Evolutionary conservation across 2,329 filamentous ascomycete species (phyloP), one percentile per base, ranked within the genome.

Genomic region (Aspergillus sp.): DNA sequence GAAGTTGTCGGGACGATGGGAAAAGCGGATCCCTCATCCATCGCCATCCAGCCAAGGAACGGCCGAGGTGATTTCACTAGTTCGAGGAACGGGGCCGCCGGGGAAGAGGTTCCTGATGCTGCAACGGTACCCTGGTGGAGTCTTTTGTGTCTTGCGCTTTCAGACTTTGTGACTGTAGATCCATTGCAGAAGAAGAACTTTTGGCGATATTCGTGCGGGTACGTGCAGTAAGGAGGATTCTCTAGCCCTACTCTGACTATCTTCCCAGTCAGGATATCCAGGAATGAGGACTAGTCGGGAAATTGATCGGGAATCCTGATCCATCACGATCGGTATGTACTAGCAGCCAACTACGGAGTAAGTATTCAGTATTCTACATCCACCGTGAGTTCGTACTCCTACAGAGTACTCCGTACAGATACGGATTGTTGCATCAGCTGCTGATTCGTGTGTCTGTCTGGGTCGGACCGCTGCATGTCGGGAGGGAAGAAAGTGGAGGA

Each of bases 391-490:
- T n/a, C 11, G 11, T 32, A 32, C 11, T 12, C 33, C n/a, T 34
- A 34, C 33, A 12, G 11, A 12, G 7, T 34, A 11, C 33, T 34
- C n/a, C 33, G 19, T 34, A 13, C 35, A 37, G 35, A 28, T 10
- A 7, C 7, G 3, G 54, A 56, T 54, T 55, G 58, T 59, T 59
- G 50, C 19, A 19, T 19, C 19, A 19, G 19, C 19, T 19, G 19
- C 19, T 19, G 19, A 19, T 19, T 19, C 19, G 19, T 19, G 19
- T 19, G 48, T 10, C 7, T 10, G 33, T 2, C 56, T 54, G 62
- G 62, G 54, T 58, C 62, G 62, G 62, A 64, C 62, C 62, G 62
- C 61, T 64, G 62, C 62, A 64, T 61, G 43, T 37, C 35, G n/a
- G 35, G 27, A 19, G 39, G 13, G 37, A 53, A 57, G 57, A 47